Conservation (phyloP, 2,329 filamentous ascomycete species). For the Neospermospora avenae region DNA sequence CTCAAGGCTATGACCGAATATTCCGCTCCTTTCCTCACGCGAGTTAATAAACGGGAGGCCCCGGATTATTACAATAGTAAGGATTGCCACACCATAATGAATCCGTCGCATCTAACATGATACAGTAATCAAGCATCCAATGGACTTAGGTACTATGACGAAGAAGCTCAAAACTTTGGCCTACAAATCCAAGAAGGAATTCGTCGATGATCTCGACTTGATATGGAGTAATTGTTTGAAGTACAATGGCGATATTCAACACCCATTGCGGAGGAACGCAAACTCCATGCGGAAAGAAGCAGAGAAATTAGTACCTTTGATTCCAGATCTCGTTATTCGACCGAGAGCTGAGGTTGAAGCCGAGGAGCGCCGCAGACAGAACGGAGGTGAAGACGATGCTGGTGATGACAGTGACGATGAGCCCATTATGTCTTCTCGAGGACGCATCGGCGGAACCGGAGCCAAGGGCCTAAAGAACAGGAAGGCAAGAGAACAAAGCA, state of each 20-base stretch:
- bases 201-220: slow-evolving; percentile 86
- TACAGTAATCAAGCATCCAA: slow-evolving; percentile 90
- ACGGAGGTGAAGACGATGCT: slow-evolving; percentile 77
- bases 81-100: slow-evolving; percentile 33
- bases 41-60: slow-evolving; percentile 95
- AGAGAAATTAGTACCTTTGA: slow-evolving; percentile 91
- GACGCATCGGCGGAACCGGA: slow-evolving; percentile 79
- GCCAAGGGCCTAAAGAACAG: slow-evolving; percentile 69
- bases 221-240: slow-evolving; percentile 97
- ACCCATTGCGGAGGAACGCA: slow-evolving; percentile 87
- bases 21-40: slow-evolving; percentile 89
- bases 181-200: slow-evolving; percentile 90
- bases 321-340: slow-evolving; percentile 86
- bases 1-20: slow-evolving; percentile 97
- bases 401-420: slow-evolving; percentile 94
- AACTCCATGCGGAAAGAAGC: slow-evolving; percentile 97
- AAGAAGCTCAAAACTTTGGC: slow-evolving; percentile 85
- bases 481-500: slow-evolving; percentile 76
- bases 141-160: slow-evolving; percentile 97
- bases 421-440: slow-evolving; percentile 96
- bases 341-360: slow-evolving; percentile 93
- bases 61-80: slow-evolving; percentile 92
- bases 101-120: slow-evolving; percentile 36
- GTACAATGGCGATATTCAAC: slow-evolving; percentile 87
- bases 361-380: slow-evolving; percentile 79